A percentile compares a stretch with the other conserved stretches of the same genome.
Evolutionary conservation across 345 rosid genomes (phyloP).

Genomic region (Theobroma cacao): DNA sequence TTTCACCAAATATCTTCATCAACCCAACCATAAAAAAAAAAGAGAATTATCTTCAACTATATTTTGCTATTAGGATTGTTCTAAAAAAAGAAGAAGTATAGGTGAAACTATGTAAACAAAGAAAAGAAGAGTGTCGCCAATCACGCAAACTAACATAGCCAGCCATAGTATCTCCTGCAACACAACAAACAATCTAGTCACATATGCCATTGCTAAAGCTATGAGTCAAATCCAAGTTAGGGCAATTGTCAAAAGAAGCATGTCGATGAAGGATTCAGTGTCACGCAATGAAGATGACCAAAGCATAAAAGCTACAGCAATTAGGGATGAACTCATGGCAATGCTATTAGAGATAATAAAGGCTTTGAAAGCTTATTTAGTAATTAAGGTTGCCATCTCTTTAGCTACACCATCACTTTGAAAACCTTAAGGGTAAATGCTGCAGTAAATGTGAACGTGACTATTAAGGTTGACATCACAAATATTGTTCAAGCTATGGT

Average conservation of each 20-base stretch:
- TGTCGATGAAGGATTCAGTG: not conserved
- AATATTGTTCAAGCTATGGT: slow-evolving; percentile 8
- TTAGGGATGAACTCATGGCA: slow-evolving; percentile 17
- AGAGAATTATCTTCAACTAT: no score
- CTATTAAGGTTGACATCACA: slow-evolving; percentile 17
- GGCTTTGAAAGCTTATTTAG: slow-evolving; percentile 4
- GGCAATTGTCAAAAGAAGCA: not conserved
- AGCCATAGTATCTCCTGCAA: not conserved
- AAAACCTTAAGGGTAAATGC: slow-evolving; percentile 19
- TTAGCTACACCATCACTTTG: not conserved
- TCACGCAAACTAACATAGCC: slow-evolving; percentile 1
- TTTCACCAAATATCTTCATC: no score
- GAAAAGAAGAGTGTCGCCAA: not conserved
- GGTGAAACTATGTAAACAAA: not conserved
- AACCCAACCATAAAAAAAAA: no score
- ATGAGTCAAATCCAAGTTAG: slow-evolving; percentile 9
- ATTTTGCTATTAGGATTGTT: not conserved
- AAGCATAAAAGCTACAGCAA: slow-evolving; percentile 6
- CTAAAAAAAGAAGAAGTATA: not conserved
- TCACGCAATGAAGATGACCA: not conserved
- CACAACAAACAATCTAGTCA: slow-evolving; percentile 10
- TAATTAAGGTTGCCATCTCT: not conserved
- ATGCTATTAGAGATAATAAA: slow-evolving; percentile 9
- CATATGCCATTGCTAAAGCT: slow-evolving; percentile 13
- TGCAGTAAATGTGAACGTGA: slow-evolving; percentile 21